Evolutionary conservation across 345 rosid genomes (phyloP).

Genomic region (Cardamine resedifolia): DNA sequence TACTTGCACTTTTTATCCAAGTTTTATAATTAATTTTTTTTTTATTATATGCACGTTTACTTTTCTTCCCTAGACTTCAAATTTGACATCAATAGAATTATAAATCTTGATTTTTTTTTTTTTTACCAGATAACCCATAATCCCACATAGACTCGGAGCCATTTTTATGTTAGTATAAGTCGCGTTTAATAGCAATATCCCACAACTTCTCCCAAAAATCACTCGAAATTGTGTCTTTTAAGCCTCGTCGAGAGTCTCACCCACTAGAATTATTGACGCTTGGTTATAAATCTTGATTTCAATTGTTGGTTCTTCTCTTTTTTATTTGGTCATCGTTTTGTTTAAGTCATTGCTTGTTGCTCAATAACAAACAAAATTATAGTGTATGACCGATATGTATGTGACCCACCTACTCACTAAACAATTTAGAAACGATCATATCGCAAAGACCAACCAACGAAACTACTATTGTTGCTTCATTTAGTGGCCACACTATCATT

Average conservation of each 20-base stretch:
- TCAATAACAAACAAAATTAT: background rate
- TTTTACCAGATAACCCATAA: too few relatives aligned
- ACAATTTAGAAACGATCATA: constrained; percentile 12
- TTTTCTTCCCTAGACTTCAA: background rate
- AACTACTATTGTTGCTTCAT: background rate
- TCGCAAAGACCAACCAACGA: background rate
- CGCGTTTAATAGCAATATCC: too few relatives aligned
- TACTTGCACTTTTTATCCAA: background rate
- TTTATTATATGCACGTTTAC: background rate
- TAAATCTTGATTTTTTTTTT: background rate
- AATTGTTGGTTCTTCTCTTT: background rate
- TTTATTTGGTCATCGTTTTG: constrained; percentile 6
- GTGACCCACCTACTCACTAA: constrained; percentile 14
- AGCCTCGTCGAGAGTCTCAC: too few relatives aligned
- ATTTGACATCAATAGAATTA: background rate
- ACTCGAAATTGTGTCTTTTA: too few relatives aligned
- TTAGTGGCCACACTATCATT: background rate
- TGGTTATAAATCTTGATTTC: background rate
- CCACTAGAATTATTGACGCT: too few relatives aligned
- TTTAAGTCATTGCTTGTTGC: background rate
- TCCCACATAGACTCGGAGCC: too few relatives aligned
- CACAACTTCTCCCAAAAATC: too few relatives aligned
- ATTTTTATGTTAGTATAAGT: too few relatives aligned
- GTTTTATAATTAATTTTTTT: too few relatives aligned
- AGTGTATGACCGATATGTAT: background rate